These are phyloP conservation scores for Termitomyces sp. DNA, from an alignment of 768 basidiomycete species.

Conservation along the genomic window DNA sequence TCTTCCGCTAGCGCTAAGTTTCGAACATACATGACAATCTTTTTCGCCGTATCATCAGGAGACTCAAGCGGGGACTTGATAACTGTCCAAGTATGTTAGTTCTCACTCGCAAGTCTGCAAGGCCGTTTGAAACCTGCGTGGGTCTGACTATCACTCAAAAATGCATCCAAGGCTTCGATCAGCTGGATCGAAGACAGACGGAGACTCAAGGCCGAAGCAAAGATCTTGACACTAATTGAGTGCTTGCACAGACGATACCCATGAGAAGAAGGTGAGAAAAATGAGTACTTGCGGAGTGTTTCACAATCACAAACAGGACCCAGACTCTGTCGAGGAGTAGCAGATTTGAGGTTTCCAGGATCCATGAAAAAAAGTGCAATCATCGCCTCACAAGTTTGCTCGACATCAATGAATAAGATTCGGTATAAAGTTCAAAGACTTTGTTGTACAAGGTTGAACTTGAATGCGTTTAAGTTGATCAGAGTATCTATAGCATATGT, in stretches of 20 bases:
- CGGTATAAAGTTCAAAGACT: background rate
- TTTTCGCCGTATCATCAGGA: background rate
- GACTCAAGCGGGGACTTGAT: background rate
- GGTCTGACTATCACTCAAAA: background rate
- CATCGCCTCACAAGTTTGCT: background rate
- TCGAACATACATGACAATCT: background rate
- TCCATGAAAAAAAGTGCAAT: conserved; percentile 34
- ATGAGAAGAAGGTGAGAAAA: background rate
- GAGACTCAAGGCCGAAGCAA: background rate
- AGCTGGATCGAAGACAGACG: background rate
- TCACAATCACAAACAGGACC: background rate
- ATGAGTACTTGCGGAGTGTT: background rate
- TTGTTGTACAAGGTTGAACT: background rate
- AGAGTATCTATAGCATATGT: background rate
- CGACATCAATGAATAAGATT: background rate
- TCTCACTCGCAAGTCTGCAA: background rate
- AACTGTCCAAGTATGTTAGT: background rate
- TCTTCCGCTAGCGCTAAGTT: background rate
- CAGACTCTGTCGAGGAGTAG: background rate
- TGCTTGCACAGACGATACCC: background rate
- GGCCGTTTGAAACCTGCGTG: background rate
- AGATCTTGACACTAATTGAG: background rate
- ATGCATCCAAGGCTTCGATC: background rate
- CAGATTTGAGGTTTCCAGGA: background rate
- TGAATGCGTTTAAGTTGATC: background rate